These are phyloP conservation scores for Mucor indicus DNA, from an alignment of 371 early-diverging fungal species.

Conservation along the genomic window DNA sequence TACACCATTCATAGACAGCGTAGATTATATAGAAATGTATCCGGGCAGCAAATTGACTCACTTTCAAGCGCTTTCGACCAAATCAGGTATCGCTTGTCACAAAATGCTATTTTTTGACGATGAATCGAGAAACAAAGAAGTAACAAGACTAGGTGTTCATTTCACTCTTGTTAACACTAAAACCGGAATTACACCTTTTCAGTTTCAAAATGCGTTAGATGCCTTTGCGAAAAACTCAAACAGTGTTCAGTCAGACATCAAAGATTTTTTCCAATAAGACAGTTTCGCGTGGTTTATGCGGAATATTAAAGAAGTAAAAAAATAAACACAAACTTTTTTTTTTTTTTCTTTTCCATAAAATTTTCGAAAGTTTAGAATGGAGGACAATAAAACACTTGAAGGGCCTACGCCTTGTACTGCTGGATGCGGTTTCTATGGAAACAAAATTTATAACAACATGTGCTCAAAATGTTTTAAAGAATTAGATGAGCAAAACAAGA, in stretches of 20 bases:
- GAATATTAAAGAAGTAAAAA: too few relatives aligned
- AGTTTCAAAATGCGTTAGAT: slow-evolving; percentile 26
- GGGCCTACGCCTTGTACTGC: slow-evolving; percentile 58
- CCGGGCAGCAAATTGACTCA: slow-evolving; percentile 44
- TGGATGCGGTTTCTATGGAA: slow-evolving; percentile 68
- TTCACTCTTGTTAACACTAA: slow-evolving; percentile 25
- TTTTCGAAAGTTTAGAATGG: too few relatives aligned
- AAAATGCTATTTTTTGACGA: slow-evolving; percentile 65
- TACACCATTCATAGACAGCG: slow-evolving; percentile 21
- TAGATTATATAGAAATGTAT: slow-evolving; percentile 45
- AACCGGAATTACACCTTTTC: slow-evolving; percentile 31
- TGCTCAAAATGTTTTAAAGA: slow-evolving; percentile 81
- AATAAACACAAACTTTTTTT: too few relatives aligned
- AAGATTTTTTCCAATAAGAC: too few relatives aligned
- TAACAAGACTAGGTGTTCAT: slow-evolving; percentile 33
- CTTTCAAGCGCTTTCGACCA: slow-evolving; percentile 32
- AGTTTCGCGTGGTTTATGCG: too few relatives aligned
- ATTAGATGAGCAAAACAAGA: slow-evolving; percentile 20
- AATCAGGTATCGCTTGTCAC: slow-evolving; percentile 35
- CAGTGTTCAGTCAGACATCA: slow-evolving; percentile 21
- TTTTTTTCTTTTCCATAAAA: too few relatives aligned
- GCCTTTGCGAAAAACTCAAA: slow-evolving; percentile 22
- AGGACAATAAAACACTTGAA: slow-evolving; percentile 52
- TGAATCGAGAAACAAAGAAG: slow-evolving; percentile 45
- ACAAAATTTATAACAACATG: slow-evolving; percentile 68